Evolutionary conservation across 1,139 yeast species (phyloP).

Genomic region (Geotrichum klebahnii): DNA sequence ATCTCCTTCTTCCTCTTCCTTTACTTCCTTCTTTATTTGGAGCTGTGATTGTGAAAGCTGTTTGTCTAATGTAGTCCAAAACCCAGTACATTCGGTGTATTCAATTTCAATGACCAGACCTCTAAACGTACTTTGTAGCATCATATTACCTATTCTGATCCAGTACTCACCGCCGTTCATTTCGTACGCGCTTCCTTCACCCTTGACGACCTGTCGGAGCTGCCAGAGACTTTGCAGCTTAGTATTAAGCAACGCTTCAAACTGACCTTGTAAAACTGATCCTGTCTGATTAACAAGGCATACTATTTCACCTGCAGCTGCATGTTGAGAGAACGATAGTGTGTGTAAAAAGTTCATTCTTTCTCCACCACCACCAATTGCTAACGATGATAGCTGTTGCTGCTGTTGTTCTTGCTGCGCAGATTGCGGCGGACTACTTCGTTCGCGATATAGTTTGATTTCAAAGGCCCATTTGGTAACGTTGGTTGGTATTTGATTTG

Average conservation of each 20-base stretch:
- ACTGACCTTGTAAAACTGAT: constrained; percentile 35
- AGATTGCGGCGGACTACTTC: constrained; percentile 33
- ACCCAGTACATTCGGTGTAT: constrained; percentile 19
- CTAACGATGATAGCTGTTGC: constrained; percentile 12
- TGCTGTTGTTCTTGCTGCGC: constrained; percentile 10
- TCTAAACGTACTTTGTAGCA: constrained; percentile 68
- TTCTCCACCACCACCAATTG: too few species aligned
- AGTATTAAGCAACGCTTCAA: constrained; percentile 39
- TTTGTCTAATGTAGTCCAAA: constrained; percentile 14
- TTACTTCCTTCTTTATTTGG: constrained; percentile 5
- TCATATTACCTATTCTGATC: constrained; percentile 62
- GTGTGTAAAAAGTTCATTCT: constrained; percentile 54
- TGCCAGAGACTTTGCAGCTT: constrained; percentile 72
- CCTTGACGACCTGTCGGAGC: constrained; percentile 65
- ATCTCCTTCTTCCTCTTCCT: too few species aligned
- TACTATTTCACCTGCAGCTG: constrained; percentile 48
- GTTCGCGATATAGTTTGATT: constrained; percentile 61
- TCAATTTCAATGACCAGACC: constrained; percentile 63
- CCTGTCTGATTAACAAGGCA: constrained; percentile 47
- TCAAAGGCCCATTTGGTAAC: constrained; percentile 63
- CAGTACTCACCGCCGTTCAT: constrained; percentile 38
- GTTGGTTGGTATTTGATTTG: constrained; percentile 57
- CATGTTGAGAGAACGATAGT: constrained; percentile 51
- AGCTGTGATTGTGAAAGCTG: too few species aligned
- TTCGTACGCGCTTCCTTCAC: constrained; percentile 64